phyloP scores from a whole-genome alignment of 75 land plant species.

The Isoetes taiwanensis region DNA sequence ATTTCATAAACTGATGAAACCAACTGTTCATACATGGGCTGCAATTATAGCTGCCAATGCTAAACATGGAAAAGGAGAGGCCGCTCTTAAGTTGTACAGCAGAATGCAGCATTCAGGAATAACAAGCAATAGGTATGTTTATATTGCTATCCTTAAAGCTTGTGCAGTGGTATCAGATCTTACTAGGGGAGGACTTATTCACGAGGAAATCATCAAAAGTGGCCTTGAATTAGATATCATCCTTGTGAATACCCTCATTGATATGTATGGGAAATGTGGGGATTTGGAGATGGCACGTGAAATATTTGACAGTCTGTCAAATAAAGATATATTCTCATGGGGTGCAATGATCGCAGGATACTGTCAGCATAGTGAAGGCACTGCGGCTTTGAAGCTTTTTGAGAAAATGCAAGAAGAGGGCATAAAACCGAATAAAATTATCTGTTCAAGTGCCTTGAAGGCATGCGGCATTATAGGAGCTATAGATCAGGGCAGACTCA shows the following conservation, averaged over 20 bases:
- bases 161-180: no score
- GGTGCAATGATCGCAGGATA: constrained; percentile 19
- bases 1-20: no score
- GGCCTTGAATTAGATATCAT: constrained; percentile 10
- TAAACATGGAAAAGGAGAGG: no score
- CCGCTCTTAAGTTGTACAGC: no score
- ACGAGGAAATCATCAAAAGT: constrained; percentile 10
- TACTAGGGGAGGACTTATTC: constrained; percentile 16
- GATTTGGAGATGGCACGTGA: constrained; percentile 4
- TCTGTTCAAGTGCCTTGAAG: not conserved
- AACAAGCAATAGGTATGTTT: no score
- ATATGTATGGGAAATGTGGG: constrained; percentile 16
- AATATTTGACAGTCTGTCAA: constrained; percentile 10
- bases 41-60: no score
- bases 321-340: constrained; percentile 24
- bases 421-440: not conserved
- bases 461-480: not conserved
- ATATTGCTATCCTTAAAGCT: no score
- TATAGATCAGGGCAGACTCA: not conserved
- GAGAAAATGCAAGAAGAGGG: not conserved
- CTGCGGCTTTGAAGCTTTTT: constrained; percentile 9
- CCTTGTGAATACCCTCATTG: constrained; percentile 19
- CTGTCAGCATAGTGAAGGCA: constrained; percentile 9
- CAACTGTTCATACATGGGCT: no score
- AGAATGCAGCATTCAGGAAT: no score